Conservation (phyloP, 1,139 yeast genomes). For the Candida frijolesensis region DNA sequence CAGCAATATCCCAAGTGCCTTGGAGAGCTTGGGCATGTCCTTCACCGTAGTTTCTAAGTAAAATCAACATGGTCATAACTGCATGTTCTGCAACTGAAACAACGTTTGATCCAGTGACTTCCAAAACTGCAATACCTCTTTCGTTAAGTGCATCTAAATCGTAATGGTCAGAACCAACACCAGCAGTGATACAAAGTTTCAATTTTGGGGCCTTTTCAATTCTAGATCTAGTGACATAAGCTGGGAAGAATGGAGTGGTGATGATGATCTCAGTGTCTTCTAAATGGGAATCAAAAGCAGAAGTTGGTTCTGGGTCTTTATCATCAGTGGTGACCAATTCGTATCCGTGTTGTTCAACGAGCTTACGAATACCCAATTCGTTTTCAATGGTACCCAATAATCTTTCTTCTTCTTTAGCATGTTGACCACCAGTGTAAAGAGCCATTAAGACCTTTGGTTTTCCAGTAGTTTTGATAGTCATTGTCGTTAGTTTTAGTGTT, state of each 20-base stretch:
- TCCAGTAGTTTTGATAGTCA: conserved; percentile 9
- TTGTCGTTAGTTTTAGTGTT: conserved; percentile 2
- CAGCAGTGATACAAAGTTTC: conserved; percentile 76
- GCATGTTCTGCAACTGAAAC: conserved; percentile 84
- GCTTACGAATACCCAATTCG: conserved; percentile 69
- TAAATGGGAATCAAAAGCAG: conserved; percentile 64
- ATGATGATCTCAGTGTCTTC: conserved; percentile 75
- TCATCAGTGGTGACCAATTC: conserved; percentile 65
- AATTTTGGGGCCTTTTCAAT: conserved; percentile 72
- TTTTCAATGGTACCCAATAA: conserved; percentile 75
- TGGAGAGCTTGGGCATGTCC: conserved; percentile 68
- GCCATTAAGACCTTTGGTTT: conserved; percentile 54
- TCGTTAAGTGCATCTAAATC: conserved; percentile 75
- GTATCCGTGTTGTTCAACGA: conserved; percentile 69
- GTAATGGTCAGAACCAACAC: conserved; percentile 83
- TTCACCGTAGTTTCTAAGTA: conserved; percentile 78
- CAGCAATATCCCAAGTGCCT: conserved; percentile 80
- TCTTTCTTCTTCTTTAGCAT: conserved; percentile 60
- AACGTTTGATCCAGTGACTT: conserved; percentile 83
- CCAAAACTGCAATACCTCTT: conserved; percentile 63
- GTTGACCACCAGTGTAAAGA: conserved; percentile 56
- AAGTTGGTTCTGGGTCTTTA: conserved; percentile 63
- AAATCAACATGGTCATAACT: conserved; percentile 68
- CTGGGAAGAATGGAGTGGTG: conserved; percentile 86
- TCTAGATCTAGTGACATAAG: conserved; percentile 68